These are phyloP conservation scores for Tolypocladium album DNA, from an alignment of 2,329 filamentous ascomycete species.

Conservation along the genomic window DNA sequence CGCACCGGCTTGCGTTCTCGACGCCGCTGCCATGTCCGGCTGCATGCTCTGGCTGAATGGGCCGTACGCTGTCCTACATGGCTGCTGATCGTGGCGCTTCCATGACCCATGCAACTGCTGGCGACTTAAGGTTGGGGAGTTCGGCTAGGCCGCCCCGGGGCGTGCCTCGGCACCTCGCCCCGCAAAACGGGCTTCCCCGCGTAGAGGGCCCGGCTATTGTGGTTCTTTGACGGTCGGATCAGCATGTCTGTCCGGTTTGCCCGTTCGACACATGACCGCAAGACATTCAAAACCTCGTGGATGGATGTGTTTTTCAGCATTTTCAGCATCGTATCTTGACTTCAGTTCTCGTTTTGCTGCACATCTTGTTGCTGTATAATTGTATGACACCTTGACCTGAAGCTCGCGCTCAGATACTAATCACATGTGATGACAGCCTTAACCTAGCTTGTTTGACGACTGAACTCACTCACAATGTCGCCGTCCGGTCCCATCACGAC, in stretches of 20 bases:
- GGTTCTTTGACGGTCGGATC: background rate
- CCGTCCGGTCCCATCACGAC: slow-evolving; percentile 53
- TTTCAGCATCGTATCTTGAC: background rate
- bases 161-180: background rate
- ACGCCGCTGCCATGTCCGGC: background rate
- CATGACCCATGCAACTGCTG: too few species aligned
- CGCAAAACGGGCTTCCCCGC: background rate
- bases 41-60: background rate
- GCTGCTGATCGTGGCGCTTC: too few species aligned
- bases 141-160: background rate
- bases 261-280: background rate
- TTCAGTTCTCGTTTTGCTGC: background rate
- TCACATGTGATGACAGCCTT: background rate
- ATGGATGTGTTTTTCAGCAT: background rate
- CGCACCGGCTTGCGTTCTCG: background rate
- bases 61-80: too few species aligned
- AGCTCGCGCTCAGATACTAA: background rate
- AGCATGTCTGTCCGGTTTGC: background rate
- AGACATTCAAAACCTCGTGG: background rate
- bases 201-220: background rate
- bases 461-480: slow-evolving; percentile 21
- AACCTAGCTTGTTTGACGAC: background rate
- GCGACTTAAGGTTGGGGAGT: background rate
- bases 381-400: background rate
- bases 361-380: background rate